Evolutionary conservation across 2,329 filamentous ascomycete genomes (phyloP).

Genomic region (Metarhizium sp.): DNA sequence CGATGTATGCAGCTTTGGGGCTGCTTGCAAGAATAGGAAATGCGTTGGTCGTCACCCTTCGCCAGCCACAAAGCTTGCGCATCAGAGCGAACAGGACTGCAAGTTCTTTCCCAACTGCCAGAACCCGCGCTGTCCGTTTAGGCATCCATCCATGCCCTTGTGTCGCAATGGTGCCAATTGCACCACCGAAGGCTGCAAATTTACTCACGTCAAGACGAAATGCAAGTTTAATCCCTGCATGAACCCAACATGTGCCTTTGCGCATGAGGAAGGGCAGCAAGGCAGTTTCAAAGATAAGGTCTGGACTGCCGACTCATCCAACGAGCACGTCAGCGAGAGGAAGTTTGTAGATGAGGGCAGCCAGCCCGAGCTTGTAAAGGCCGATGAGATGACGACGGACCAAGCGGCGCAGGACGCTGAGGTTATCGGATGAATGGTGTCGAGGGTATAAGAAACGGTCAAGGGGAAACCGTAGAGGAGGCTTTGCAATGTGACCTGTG

Average conservation of each 20-base stretch:
- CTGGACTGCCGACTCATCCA: constrained; percentile 58
- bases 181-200: constrained; percentile 72
- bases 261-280: constrained; percentile 84
- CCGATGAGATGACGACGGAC: constrained; percentile 36
- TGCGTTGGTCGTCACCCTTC: constrained; percentile 89
- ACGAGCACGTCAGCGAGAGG: constrained; percentile 73
- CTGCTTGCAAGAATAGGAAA: constrained; percentile 91
- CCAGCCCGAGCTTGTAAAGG: constrained; percentile 64
- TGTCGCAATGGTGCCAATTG: constrained; percentile 92
- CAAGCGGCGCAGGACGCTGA: constrained; percentile 27
- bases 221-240: constrained; percentile 91
- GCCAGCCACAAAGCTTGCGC: constrained; percentile 67
- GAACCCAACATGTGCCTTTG: constrained; percentile 80
- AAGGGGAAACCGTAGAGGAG: background rate
- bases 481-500: background rate
- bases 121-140: constrained; percentile 80
- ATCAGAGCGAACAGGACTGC: constrained; percentile 79
- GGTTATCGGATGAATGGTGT: constrained; percentile 20
- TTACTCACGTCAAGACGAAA: constrained; percentile 73
- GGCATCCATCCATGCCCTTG: constrained; percentile 75
- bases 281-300: constrained; percentile 81
- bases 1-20: constrained; percentile 76
- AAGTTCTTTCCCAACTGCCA: constrained; percentile 88
- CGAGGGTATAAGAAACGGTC: background rate
- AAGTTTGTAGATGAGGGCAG: constrained; percentile 70